These are phyloP conservation scores for Fusarium lyarnte DNA, from an alignment of 2,329 filamentous ascomycete species.

Conservation along the genomic window DNA sequence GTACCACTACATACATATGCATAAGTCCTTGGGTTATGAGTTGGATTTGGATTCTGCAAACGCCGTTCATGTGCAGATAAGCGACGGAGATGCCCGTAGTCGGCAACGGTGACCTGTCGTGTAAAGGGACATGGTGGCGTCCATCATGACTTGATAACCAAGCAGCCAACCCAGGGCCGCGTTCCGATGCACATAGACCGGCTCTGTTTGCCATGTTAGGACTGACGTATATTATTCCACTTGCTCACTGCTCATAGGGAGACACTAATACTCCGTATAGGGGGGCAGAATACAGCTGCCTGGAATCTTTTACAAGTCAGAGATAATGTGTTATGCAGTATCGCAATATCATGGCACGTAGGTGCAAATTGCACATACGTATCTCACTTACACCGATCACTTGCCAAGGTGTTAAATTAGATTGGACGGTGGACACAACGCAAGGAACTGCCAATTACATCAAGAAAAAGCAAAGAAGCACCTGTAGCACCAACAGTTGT, in stretches of 20 bases:
- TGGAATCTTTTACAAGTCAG: neutral
- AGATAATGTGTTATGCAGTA: neutral
- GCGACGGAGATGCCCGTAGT: slow-evolving; percentile 41
- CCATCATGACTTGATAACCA: slow-evolving; percentile 8
- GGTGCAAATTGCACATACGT: neutral
- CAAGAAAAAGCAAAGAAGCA: slow-evolving; percentile 32
- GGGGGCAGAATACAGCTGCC: neutral
- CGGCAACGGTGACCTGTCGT: slow-evolving; percentile 19
- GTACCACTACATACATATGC: slow-evolving; percentile 21
- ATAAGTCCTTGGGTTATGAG: neutral
- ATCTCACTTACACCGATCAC: slow-evolving; percentile 1
- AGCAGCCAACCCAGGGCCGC: neutral
- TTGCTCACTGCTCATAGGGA: neutral
- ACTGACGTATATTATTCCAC: neutral
- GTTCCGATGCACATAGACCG: slow-evolving; percentile 5
- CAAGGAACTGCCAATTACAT: slow-evolving; percentile 7
- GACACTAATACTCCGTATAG: neutral
- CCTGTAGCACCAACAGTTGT: neutral
- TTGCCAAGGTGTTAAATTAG: slow-evolving; percentile 1
- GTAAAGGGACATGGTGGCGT: slow-evolving; percentile 29
- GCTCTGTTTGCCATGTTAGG: slow-evolving; percentile 19
- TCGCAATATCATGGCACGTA: neutral
- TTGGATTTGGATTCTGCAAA: slow-evolving; percentile 5
- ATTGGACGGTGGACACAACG: slow-evolving; percentile 3
- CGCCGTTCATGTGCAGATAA: slow-evolving; percentile 39